These are phyloP conservation scores for Dorcoceras hygrometricum DNA, from an alignment of 257 asterid species.

Conservation along the genomic window DNA sequence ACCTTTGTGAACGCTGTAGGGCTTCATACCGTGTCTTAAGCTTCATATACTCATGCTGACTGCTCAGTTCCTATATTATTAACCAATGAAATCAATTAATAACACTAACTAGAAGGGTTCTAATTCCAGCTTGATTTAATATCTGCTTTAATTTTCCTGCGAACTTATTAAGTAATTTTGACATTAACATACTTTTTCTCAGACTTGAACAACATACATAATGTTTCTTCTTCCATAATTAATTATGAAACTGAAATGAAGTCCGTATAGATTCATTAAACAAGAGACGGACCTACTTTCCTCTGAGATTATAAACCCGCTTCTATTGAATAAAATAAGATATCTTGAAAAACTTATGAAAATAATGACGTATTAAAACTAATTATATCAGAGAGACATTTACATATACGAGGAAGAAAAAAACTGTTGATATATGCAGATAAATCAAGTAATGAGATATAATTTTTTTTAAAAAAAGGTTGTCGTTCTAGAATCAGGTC, in stretches of 20 bases:
- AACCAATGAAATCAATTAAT: not conserved
- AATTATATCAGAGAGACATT: not conserved
- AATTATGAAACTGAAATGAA: not conserved
- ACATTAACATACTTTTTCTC: not conserved
- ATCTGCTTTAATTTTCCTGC: not conserved
- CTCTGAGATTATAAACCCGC: too few species aligned
- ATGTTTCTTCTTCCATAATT: too few species aligned
- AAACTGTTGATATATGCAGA: too few species aligned
- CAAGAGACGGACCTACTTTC: too few species aligned
- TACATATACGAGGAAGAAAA: not conserved
- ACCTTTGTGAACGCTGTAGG: slow-evolving; percentile 94
- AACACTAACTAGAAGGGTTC: not conserved
- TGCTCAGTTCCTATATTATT: slow-evolving; percentile 76
- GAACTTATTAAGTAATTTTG: not conserved
- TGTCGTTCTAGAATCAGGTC: too few species aligned
- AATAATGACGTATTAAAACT: not conserved
- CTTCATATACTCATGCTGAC: slow-evolving; percentile 97
- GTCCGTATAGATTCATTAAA: not conserved
- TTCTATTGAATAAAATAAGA: too few species aligned
- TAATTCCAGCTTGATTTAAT: not conserved
- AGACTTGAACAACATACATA: not conserved
- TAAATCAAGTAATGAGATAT: too few species aligned
- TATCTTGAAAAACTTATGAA: not conserved
- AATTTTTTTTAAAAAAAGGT: too few species aligned
- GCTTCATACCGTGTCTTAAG: slow-evolving; percentile 96